A percentile compares a stretch with the other conserved stretches of the same genome.
phyloP scores from a whole-genome alignment of 2,329 filamentous ascomycete species.

The Paraphaeosphaeria minitans region DNA sequence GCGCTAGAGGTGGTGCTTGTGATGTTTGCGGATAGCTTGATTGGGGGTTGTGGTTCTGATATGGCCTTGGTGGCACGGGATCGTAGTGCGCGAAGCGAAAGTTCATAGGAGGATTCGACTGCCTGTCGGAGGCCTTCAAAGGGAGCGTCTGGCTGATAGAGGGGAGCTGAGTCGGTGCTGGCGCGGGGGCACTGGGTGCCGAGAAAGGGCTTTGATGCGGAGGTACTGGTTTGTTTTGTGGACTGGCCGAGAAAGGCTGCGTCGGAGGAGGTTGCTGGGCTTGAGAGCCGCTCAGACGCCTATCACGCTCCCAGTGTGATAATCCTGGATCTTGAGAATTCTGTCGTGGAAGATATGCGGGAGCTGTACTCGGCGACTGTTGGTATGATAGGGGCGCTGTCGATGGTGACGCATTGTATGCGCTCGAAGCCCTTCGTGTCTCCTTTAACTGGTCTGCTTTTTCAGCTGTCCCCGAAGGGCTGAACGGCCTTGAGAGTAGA shows the following conservation, averaged over 20 bases:
- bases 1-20: slow-evolving; percentile 18
- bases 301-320: slow-evolving; percentile 34
- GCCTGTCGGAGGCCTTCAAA: slow-evolving; percentile 37
- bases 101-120: slow-evolving; percentile 33
- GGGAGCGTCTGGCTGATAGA: slow-evolving; percentile 27
- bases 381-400: slow-evolving; percentile 17
- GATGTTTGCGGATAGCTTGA: slow-evolving; percentile 26
- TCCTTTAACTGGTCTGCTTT: slow-evolving; percentile 30
- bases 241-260: slow-evolving; percentile 32
- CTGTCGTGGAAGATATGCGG: slow-evolving; percentile 28
- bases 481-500: slow-evolving; percentile 17
- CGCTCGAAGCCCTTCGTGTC: slow-evolving; percentile 29
- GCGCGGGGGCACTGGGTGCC: slow-evolving; percentile 18
- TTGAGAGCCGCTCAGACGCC: slow-evolving; percentile 37
- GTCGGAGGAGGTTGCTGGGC: slow-evolving; percentile 27
- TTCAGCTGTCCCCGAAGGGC: slow-evolving; percentile 21
- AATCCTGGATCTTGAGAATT: slow-evolving; percentile 32
- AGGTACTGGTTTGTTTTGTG: slow-evolving; percentile 26
- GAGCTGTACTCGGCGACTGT: slow-evolving; percentile 21
- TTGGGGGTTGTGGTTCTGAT: slow-evolving; percentile 24
- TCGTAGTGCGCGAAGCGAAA: slow-evolving; percentile 46
- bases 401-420: slow-evolving; percentile 28
- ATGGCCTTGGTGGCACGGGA: slow-evolving; percentile 34
- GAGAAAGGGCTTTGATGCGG: slow-evolving; percentile 42
- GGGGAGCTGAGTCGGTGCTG: slow-evolving; percentile 14